Conservation (phyloP, 2,329 filamentous ascomycete species). For the Cryphonectria japonica region DNA sequence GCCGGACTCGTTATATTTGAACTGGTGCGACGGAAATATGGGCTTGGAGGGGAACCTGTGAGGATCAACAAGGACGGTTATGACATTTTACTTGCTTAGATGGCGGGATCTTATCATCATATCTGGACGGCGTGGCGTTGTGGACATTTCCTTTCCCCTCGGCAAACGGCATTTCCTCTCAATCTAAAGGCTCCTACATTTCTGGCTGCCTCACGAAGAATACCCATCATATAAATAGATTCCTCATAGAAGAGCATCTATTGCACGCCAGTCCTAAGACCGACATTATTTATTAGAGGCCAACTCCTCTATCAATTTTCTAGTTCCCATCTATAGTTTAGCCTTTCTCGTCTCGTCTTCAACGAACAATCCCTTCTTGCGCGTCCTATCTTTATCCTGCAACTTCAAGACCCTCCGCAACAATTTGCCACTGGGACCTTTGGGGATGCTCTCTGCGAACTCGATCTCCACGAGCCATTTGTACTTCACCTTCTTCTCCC, state of each 20-base stretch:
- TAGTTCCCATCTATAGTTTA: conserved; percentile 8
- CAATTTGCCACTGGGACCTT: conserved; percentile 62
- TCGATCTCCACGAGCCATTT: conserved; percentile 53
- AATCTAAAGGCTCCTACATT: not conserved
- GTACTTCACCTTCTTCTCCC: conserved; percentile 54
- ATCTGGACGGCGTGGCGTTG: conserved; percentile 18
- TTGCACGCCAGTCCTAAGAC: not conserved
- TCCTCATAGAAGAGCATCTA: not conserved
- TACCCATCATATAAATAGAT: not conserved
- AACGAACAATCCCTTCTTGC: conserved; percentile 6
- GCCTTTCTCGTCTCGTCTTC: conserved; percentile 10
- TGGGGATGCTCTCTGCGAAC: conserved; percentile 56
- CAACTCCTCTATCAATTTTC: not conserved
- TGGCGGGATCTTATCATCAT: not conserved
- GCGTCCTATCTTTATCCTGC: conserved; percentile 9
- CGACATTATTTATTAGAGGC: not conserved
- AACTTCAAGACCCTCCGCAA: conserved; percentile 51
- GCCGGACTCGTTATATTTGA: conserved; percentile 81
- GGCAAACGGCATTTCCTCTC: conserved; percentile 10
- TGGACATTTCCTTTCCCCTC: not conserved
- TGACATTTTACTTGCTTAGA: conserved; percentile 65
- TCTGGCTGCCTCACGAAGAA: not conserved
- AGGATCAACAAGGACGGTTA: conserved; percentile 71
- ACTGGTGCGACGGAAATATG: conserved; percentile 73
- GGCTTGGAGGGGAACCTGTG: conserved; percentile 63